Percentiles rank a stretch among this genome's conserved stretches.
Evolutionary conservation across 2,329 filamentous ascomycete genomes (phyloP).

Genomic region (Fusarium miscanthi): DNA sequence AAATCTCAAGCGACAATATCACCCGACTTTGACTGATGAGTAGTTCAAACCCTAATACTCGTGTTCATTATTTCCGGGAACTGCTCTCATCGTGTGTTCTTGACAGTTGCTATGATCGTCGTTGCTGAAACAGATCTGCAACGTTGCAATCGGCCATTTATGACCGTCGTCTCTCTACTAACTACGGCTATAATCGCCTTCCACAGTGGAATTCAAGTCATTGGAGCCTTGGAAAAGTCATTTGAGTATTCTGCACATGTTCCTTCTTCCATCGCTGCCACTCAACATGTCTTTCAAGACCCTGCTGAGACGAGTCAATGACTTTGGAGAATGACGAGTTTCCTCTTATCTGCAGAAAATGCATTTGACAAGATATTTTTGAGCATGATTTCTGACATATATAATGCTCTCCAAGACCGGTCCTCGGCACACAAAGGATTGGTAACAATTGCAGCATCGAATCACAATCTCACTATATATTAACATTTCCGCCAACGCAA

Average conservation of each 20-base stretch:
- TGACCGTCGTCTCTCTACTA: neutral
- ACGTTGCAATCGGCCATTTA: conserved; percentile 4
- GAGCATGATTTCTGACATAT: neutral
- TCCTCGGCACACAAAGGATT: too few species aligned
- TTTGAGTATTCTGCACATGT: conserved; percentile 16
- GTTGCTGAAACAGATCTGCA: conserved; percentile 9
- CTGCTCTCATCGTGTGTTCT: neutral
- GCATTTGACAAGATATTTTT: too few species aligned
- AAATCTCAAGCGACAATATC: neutral
- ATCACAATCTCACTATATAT: neutral
- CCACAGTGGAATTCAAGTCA: neutral
- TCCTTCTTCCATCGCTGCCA: neutral
- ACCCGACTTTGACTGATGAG: neutral
- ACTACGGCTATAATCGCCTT: neutral
- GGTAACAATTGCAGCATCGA: neutral
- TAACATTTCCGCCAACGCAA: neutral
- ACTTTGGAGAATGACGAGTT: conserved; percentile 4
- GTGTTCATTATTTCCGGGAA: neutral
- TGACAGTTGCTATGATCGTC: neutral
- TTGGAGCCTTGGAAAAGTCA: neutral
- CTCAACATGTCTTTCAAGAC: neutral
- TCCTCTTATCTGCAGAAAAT: neutral
- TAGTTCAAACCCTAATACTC: fast-evolving
- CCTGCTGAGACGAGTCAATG: conserved; percentile 14
- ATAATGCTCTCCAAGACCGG: neutral